Evolutionary conservation across 2,329 filamentous ascomycete species (phyloP), one percentile per base, ranked within the genome.

Genomic region (Pyrenophora seminiperda): DNA sequence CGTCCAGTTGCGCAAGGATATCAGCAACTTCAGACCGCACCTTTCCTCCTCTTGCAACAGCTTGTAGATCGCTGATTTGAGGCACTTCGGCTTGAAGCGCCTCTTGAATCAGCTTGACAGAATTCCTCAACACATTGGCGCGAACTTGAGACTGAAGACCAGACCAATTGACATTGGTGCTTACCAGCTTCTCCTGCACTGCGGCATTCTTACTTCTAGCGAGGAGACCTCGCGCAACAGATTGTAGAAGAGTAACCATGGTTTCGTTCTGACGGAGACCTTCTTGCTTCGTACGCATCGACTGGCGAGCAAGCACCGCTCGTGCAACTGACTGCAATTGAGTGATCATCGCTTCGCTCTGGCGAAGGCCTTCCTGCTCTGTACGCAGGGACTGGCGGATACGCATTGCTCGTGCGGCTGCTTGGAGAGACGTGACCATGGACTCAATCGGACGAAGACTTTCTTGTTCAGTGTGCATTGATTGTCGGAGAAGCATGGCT

Each of bases 211-310:
- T 67, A 29, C 67, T 69, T 58, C 78, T 75, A 50, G 73, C 72
- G 38, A 73, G 58, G 34, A 61, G 59, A 19, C 69, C 89, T 72
- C 88, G 81, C 29, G 83, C 79, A 51, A 82, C 82, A 61, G 87
- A 84, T 75, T 92, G 89, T 50, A 91, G 72, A 44, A 77, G 73
- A 42, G 77, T 77, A 53, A 78, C 66, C n/a, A 68, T 53, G 19
- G 70, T 65, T 46, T 77, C 75, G 15, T 74, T 62, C 36, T 70
- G 68, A 27, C 71, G 67, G 32, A 76, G 61, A 34, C 48, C 64
- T 33, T 71, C 66, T 46, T 68, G 68, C 31, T 75, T 65, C 11
- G 67, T 48, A 22, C 68, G 67, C 38, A 73, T 40, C 14, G 67
- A 61, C 50, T 72, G 61, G 46, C 78, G 72, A 29, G 75, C 55